Evolutionary conservation across 108 stramenopile species (phyloP), one percentile per base, ranked within the genome.

Genomic region (Skeletonema grethae): DNA sequence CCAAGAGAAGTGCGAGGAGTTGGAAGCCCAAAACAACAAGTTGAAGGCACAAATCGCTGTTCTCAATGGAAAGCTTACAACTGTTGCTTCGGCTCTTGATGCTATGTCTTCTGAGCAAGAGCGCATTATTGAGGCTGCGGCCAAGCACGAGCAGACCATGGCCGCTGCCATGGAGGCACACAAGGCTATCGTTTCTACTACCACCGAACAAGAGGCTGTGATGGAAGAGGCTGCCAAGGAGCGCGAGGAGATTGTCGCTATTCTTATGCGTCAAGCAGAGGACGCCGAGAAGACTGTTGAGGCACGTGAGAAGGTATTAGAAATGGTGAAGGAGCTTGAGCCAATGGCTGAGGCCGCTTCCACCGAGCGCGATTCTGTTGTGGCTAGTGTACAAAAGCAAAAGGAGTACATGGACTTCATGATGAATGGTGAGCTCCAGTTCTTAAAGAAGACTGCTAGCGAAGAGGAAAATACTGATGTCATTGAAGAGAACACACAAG

Each of bases 31-130:
- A 61, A 85, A 88, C 31, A 25, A 57, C 20, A 45, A 41, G 8
- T 80, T 92, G 50, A 75, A 84, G 25, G 32, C 66, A 2, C 80
- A 86, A 16, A 73, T 90, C 25, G 67, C 69, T 13, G 63, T 59
- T 1, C 68, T 94, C 28, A 87, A 85, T 29, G 65, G 70, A 35
- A 88, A 89, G 57, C 73, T 94, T 7, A 67, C 35, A 5, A 66
- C 65, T 25, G 88, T 91, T 8, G 86, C 86, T 38, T 29, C 68
- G 18, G 79, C 83, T n/a, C 67, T 94, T 61, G 82, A 88, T 25
- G 70, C 78, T 43, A 88, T 90, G 82, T 69, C 83, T 4, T 45
- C 67, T 2, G 84, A 95, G 61, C 91, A 92, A 67, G 81, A 85
- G 25, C 69, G 78, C 10, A 92, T 92, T 43, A 72, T 92, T 28